phyloP scores from a whole-genome alignment of 495 filamentous ascomycete species.

The Aspergillus olivimuriae region DNA sequence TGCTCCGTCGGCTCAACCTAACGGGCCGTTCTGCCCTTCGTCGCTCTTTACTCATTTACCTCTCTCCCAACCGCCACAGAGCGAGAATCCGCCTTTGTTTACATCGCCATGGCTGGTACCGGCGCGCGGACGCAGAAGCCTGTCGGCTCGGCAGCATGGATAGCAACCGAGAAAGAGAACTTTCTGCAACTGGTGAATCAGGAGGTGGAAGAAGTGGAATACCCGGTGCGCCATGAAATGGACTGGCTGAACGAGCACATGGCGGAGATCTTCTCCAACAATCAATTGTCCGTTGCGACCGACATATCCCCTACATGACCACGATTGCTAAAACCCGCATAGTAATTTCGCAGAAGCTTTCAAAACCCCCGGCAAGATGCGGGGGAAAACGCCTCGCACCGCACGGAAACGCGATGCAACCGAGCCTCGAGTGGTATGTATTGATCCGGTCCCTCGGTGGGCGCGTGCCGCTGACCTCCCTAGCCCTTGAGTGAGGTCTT shows the following conservation, averaged over 20 bases:
- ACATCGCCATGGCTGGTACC: conserved; percentile 42
- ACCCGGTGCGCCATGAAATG: conserved; percentile 80
- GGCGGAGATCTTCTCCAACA: conserved; percentile 83
- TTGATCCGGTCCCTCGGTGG: conserved; percentile 1
- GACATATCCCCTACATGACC: not conserved
- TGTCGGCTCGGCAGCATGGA: conserved; percentile 63
- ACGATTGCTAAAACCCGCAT: conserved; percentile 28
- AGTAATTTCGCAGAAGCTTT: conserved; percentile 88
- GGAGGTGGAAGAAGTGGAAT: conserved; percentile 85
- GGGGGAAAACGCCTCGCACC: conserved; percentile 89
- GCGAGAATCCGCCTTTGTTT: conserved; percentile 37
- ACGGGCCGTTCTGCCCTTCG: conserved; percentile 4
- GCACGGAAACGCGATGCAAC: conserved; percentile 59
- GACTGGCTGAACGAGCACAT: conserved; percentile 98
- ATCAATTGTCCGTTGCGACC: conserved; percentile 61
- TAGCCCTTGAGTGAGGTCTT: conserved; percentile 85
- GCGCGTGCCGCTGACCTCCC: conserved; percentile 13
- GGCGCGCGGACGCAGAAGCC: conserved; percentile 44
- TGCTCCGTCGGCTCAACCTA: conserved; percentile 1
- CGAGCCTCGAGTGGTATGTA: conserved; percentile 63
- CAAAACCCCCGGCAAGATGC: conserved; percentile 91
- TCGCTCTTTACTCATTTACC: not conserved
- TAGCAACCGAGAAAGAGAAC: conserved; percentile 59
- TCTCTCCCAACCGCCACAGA: conserved; percentile 1
- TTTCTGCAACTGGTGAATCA: conserved; percentile 54